phyloP scores from a whole-genome alignment of 169 alveolate species.

The Sarcocystis neurona region DNA sequence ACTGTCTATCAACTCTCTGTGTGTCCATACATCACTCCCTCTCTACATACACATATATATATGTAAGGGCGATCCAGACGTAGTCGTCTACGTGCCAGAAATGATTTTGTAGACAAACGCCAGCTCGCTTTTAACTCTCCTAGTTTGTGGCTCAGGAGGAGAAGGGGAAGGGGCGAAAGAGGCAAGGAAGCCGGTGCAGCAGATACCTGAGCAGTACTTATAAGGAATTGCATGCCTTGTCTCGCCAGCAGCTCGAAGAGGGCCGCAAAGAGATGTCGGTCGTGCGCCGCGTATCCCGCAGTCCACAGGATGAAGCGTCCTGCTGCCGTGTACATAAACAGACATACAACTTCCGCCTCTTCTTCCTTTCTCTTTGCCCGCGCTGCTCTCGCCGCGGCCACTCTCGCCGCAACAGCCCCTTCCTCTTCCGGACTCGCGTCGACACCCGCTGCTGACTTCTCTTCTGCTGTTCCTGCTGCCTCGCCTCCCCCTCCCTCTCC shows the following conservation, averaged over 20 bases:
- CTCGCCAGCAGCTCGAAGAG: constrained; percentile 43
- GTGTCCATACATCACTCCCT: too few relatives aligned
- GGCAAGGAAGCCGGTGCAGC: background rate
- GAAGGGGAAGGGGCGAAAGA: background rate
- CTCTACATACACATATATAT: too few relatives aligned
- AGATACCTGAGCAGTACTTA: background rate
- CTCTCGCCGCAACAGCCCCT: background rate
- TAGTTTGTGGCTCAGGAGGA: background rate
- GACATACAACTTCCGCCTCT: constrained; percentile 33
- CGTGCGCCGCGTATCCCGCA: constrained; percentile 35
- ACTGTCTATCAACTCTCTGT: too few relatives aligned
- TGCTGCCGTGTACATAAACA: constrained; percentile 43
- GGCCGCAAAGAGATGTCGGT: constrained; percentile 46
- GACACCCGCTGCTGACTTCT: too few relatives aligned
- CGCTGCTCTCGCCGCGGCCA: background rate
- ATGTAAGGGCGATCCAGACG: too few relatives aligned
- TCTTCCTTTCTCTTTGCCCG: background rate
- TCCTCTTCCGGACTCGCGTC: background rate
- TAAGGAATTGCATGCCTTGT: constrained; percentile 35
- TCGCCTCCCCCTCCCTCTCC: too few relatives aligned
- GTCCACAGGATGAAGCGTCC: constrained; percentile 57
- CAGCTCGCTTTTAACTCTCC: too few relatives aligned
- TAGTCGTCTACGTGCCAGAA: too few relatives aligned
- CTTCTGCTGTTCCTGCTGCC: too few relatives aligned
- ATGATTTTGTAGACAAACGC: too few relatives aligned